Percentiles rank a stretch among this genome's conserved stretches.
phyloP scores from a whole-genome alignment of 768 basidiomycete species.

The Cystoderma amianthinum region DNA sequence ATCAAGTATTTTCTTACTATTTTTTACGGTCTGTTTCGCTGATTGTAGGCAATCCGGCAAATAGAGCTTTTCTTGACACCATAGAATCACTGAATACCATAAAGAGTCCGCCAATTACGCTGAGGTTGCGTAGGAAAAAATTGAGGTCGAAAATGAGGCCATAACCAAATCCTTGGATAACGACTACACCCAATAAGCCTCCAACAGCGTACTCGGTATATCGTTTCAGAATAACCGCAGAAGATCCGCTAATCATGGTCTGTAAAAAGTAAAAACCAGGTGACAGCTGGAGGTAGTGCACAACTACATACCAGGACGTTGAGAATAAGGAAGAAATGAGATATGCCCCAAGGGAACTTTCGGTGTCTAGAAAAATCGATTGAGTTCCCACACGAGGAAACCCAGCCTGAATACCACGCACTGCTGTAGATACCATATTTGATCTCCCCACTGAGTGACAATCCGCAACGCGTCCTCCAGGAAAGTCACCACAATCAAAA shows the following conservation, averaged over 20 bases:
- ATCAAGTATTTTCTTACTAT: slow-evolving; percentile 61
- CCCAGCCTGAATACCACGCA: slow-evolving; percentile 29
- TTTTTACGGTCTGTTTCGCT: slow-evolving; percentile 96
- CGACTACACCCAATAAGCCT: slow-evolving; percentile 84
- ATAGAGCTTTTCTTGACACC: slow-evolving; percentile 77
- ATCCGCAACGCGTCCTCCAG: slow-evolving; percentile 95
- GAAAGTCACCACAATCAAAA: slow-evolving; percentile 97
- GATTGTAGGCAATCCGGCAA: slow-evolving; percentile 85
- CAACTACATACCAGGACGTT: slow-evolving; percentile 77
- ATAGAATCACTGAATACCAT: slow-evolving; percentile 99
- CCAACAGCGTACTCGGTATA: slow-evolving; percentile 86
- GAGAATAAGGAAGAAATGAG: slow-evolving; percentile 85
- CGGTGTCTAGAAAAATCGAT: slow-evolving; percentile 60
- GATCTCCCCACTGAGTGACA: slow-evolving; percentile 91
- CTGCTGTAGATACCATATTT: slow-evolving; percentile 98
- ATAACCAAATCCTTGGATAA: slow-evolving; percentile 96
- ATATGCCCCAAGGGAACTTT: slow-evolving; percentile 92
- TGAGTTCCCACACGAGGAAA: slow-evolving; percentile 6
- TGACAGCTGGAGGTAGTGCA: neutral
- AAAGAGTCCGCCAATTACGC: slow-evolving; percentile 95
- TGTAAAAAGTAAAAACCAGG: slow-evolving; percentile 20
- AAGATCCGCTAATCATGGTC: slow-evolving; percentile 86
- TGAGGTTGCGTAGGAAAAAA: slow-evolving; percentile 99
- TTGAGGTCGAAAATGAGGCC: slow-evolving; percentile 99
- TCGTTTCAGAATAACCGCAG: slow-evolving; percentile 79